Percentiles rank a stretch among this genome's conserved stretches.
Evolutionary conservation across 1,284 basidiomycete genomes (phyloP).

Genomic region (Ganoderma resinaceum): DNA sequence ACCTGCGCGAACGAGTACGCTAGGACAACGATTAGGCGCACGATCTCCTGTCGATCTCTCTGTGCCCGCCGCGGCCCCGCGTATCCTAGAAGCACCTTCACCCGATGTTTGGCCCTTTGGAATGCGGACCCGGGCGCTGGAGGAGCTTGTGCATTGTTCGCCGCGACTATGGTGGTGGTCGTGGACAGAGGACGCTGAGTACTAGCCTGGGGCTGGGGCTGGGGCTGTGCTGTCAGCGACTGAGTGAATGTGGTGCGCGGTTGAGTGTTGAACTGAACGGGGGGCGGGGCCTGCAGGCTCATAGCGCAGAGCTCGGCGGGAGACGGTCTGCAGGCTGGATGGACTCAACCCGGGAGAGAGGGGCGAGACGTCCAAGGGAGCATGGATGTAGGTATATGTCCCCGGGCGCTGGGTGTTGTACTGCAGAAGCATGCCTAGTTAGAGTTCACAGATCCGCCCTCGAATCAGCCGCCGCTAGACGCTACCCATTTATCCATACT

Average conservation of each 20-base stretch:
- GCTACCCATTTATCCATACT: background rate
- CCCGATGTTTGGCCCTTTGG: background rate
- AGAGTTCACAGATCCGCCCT: background rate
- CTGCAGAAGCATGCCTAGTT: background rate
- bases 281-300: constrained; percentile 2
- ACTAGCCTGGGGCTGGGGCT: background rate
- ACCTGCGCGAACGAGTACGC: constrained; percentile 5
- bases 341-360: background rate
- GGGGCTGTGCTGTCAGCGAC: background rate
- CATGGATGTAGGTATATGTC: background rate
- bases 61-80: constrained; percentile 6
- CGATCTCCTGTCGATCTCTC: constrained; percentile 13
- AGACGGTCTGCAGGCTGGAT: background rate
- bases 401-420: background rate
- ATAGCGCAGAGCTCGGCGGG: background rate
- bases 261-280: background rate
- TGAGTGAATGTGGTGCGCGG: background rate
- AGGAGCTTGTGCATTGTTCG: background rate
- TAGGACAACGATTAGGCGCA: background rate
- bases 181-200: background rate
- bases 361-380: background rate
- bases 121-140: background rate
- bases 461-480: background rate
- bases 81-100: constrained; percentile 7
- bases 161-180: background rate